Conservation (phyloP, 2,329 filamentous ascomycete genomes). For the Ophiostoma sp. region DNA sequence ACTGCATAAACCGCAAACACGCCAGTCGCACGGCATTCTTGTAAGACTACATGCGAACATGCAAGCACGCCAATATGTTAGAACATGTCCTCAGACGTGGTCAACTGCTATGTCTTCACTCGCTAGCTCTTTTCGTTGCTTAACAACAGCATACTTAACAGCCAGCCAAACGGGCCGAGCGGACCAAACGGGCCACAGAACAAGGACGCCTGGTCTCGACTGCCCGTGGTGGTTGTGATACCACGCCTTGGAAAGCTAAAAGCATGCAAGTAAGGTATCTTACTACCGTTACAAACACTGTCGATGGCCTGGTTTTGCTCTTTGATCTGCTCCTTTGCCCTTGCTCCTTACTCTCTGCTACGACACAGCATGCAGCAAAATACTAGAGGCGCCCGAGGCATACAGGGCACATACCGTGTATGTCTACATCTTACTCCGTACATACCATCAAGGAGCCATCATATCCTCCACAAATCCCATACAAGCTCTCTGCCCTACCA, state of each 20-base stretch:
- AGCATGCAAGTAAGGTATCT: neutral
- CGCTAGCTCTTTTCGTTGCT: neutral
- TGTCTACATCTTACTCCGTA: neutral
- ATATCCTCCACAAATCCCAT: neutral
- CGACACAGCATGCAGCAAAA: neutral
- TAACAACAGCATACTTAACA: neutral
- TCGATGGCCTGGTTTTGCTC: neutral
- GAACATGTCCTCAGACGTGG: neutral
- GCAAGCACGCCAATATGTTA: neutral
- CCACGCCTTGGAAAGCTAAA: neutral
- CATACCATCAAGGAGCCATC: neutral
- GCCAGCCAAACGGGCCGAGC: neutral
- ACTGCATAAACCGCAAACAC: slow-evolving; percentile 1
- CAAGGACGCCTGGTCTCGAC: neutral
- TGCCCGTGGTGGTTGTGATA: neutral
- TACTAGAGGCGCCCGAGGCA: neutral
- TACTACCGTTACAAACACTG: neutral
- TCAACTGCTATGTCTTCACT: neutral
- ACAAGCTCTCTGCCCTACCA: neutral
- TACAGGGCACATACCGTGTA: too few relatives aligned
- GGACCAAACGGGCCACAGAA: neutral
- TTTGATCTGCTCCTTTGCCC: too few relatives aligned
- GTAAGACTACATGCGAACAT: neutral
- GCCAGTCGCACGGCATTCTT: neutral
- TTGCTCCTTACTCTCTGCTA: neutral